Percentiles rank a stretch among this genome's conserved stretches.
These are phyloP conservation scores for Talaromyces adpressus DNA, from an alignment of 495 filamentous ascomycete genomes.

Conservation along the genomic window DNA sequence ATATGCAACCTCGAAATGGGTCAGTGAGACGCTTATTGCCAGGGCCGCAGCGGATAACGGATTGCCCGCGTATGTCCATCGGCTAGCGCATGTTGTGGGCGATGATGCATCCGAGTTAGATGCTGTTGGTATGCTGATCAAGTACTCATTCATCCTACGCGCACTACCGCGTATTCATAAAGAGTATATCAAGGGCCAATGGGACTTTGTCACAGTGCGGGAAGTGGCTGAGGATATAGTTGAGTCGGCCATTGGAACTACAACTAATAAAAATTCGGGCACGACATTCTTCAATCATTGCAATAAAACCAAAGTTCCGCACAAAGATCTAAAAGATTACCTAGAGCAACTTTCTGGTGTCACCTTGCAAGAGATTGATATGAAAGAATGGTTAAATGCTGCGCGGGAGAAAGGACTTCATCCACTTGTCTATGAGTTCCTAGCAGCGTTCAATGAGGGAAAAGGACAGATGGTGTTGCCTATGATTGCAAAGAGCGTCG, in stretches of 20 bases:
- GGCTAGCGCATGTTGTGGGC: slow-evolving; percentile 24
- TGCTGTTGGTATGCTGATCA: slow-evolving; percentile 13
- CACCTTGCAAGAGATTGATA: not conserved
- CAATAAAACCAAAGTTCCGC: not conserved
- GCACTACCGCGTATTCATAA: slow-evolving; percentile 8
- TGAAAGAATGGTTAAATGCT: not conserved
- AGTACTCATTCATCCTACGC: slow-evolving; percentile 12
- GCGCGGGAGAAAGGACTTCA: not conserved
- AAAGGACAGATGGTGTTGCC: not conserved
- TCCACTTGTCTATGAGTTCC: not conserved
- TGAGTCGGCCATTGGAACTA: not conserved
- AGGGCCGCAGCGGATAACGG: slow-evolving; percentile 14
- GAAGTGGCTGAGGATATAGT: not conserved
- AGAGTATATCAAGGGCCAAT: not conserved
- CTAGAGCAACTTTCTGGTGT: not conserved
- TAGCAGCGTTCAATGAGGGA: not conserved
- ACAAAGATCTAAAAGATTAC: not conserved
- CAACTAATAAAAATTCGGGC: not conserved
- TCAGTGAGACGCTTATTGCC: slow-evolving; percentile 43
- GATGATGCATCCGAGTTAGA: slow-evolving; percentile 14
- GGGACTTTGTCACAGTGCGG: slow-evolving; percentile 5
- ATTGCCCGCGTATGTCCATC: slow-evolving; percentile 35
- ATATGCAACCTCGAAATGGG: slow-evolving; percentile 48
- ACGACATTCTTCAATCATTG: not conserved
- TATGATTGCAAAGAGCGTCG: not conserved